A percentile compares a stretch with the other conserved stretches of the same genome.
Evolutionary conservation across 2,329 filamentous ascomycete species (phyloP).

Genomic region (Aspergillus udagawae): DNA sequence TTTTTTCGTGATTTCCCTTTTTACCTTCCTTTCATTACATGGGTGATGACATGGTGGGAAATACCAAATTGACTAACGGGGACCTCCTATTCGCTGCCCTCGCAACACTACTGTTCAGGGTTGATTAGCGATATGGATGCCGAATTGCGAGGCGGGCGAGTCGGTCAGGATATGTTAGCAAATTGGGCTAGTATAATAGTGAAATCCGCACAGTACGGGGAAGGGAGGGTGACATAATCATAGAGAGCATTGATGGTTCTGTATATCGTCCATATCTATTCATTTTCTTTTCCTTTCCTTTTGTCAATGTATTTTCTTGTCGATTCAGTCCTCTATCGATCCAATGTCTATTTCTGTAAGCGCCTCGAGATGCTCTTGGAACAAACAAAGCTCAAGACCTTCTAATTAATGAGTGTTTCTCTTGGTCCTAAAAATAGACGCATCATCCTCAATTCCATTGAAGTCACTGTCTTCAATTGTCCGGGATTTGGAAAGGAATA

Average conservation of each 20-base stretch:
- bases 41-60: slow-evolving; percentile 2
- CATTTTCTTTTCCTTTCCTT: slow-evolving; percentile 10
- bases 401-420: not conserved
- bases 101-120: not conserved
- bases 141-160: not conserved
- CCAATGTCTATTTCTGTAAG: not conserved
- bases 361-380: not conserved
- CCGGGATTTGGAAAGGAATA: not conserved
- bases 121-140: not conserved
- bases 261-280: slow-evolving; percentile 18
- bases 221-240: slow-evolving; percentile 11
- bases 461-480: not conserved
- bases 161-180: slow-evolving; percentile 1
- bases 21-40: not conserved
- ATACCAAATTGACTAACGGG: slow-evolving; percentile 1
- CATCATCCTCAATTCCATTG: too few species aligned
- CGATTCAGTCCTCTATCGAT: not conserved
- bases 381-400: not conserved
- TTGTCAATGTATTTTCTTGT: slow-evolving; percentile 9
- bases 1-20: slow-evolving; percentile 2
- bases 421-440: not conserved
- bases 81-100: slow-evolving; percentile 11
- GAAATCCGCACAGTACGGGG: not conserved
- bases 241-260: slow-evolving; percentile 22
- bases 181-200: slow-evolving; percentile 2